phyloP scores from a whole-genome alignment of 2,329 filamentous ascomycete species.

The Metarhizium guizhouense region DNA sequence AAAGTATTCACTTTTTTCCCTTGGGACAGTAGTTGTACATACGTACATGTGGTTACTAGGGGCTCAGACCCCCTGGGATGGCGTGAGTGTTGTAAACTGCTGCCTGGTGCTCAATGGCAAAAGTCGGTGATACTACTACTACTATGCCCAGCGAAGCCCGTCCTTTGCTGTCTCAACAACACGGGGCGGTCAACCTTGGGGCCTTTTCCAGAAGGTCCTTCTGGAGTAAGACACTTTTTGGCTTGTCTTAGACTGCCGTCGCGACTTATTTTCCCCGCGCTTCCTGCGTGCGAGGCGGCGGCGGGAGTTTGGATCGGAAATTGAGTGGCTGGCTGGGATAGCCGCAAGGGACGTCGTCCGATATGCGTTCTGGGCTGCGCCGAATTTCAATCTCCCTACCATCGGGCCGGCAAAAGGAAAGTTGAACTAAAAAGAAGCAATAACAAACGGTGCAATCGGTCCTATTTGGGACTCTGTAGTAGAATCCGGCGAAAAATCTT shows the following conservation, averaged over 20 bases:
- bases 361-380: neutral
- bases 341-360: neutral
- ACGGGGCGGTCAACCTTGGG: neutral
- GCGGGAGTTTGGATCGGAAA: neutral
- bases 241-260: neutral
- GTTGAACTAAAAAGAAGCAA: neutral
- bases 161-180: neutral
- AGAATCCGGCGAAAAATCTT: no score
- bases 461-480: no score
- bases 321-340: neutral
- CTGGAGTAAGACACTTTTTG: neutral
- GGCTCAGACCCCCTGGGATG: conserved; percentile 1
- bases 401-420: neutral
- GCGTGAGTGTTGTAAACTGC: conserved; percentile 1
- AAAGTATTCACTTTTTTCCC: neutral
- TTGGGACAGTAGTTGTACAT: no score
- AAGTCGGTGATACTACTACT: neutral
- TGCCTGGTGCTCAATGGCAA: neutral
- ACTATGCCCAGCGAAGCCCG: neutral
- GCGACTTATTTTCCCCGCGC: neutral
- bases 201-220: neutral
- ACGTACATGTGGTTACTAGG: neutral
- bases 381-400: neutral
- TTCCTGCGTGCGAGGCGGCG: neutral
- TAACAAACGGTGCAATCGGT: neutral